These are phyloP conservation scores for Lolium perenne DNA, from an alignment of 176 grass and related monocot species.

Conservation along the genomic window DNA sequence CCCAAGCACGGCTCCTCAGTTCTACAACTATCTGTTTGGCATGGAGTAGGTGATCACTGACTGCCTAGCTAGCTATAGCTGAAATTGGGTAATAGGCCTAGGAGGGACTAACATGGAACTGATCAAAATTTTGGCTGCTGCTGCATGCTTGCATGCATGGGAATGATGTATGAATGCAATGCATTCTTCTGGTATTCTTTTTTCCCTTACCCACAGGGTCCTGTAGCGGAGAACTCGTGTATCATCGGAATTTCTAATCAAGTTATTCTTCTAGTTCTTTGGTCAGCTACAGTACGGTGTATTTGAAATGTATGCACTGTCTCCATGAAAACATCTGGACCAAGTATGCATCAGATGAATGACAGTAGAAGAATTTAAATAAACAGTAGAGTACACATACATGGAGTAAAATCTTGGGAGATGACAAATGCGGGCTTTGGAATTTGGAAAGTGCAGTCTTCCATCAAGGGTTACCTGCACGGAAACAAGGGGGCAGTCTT, in stretches of 20 bases:
- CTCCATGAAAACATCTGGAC: background rate
- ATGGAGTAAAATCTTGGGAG: background rate
- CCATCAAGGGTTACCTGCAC: conserved; percentile 21
- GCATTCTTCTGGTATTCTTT: conserved; percentile 51
- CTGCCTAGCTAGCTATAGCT: conserved; percentile 37
- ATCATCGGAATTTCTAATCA: conserved; percentile 46
- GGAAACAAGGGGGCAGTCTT: background rate
- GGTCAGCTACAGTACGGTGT: background rate
- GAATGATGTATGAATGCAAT: conserved; percentile 35
- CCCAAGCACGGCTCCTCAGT: conserved; percentile 61
- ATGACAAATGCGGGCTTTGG: background rate
- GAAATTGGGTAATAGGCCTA: conserved; percentile 63
- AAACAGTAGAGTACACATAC: background rate
- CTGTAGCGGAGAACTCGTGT: conserved; percentile 52
- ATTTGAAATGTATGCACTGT: conserved; percentile 15
- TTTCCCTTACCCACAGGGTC: conserved; percentile 52
- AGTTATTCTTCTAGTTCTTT: conserved; percentile 36
- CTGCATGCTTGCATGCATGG: conserved; percentile 28
- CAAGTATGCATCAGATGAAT: conserved; percentile 24
- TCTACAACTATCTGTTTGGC: conserved; percentile 74
- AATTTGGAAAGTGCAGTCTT: conserved; percentile 2
- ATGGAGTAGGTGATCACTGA: conserved; percentile 66
- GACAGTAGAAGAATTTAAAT: background rate
- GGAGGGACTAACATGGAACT: conserved; percentile 75
- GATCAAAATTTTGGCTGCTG: conserved; percentile 71